phyloP scores from a whole-genome alignment of 192 early-diverging fungal species.

The Rhizophlyctis rosea region DNA sequence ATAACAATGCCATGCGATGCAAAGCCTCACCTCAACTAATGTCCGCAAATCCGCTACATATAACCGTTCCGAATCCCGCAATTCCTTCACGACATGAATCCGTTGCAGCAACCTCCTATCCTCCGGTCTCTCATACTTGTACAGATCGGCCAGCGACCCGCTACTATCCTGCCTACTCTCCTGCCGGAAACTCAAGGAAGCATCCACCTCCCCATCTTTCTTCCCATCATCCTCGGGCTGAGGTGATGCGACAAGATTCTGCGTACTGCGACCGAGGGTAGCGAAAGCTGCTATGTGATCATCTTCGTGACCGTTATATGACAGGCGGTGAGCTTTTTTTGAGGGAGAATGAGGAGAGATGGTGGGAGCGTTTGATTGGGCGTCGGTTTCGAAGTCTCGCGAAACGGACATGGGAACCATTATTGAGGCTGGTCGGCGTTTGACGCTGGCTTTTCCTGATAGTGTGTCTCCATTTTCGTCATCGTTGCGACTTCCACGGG shows the following conservation, averaged over 20 bases:
- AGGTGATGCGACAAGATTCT: not conserved
- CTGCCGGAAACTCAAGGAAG: no score
- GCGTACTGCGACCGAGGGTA: not conserved
- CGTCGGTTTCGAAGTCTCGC: constrained; percentile 13
- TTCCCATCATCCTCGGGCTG: not conserved
- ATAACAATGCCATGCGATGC: not conserved
- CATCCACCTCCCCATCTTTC: not conserved
- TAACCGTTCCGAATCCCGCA: constrained; percentile 23
- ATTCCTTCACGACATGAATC: constrained; percentile 10
- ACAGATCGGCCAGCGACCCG: not conserved
- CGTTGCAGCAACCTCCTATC: not conserved
- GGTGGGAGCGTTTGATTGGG: not conserved
- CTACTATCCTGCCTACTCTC: not conserved
- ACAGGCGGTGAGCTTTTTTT: constrained; percentile 16
- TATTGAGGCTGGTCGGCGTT: not conserved
- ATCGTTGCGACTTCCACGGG: not conserved
- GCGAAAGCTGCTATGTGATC: constrained; percentile 27
- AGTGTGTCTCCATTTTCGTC: not conserved
- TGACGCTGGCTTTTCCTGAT: not conserved
- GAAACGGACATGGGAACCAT: constrained; percentile 13
- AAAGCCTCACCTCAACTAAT: constrained; percentile 26
- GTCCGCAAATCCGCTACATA: constrained; percentile 27
- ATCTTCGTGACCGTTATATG: constrained; percentile 26
- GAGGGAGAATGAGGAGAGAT: not conserved
- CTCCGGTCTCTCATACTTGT: not conserved